Evolutionary conservation across 2,329 filamentous ascomycete species (phyloP), one percentile per base, ranked within the genome.

Genomic region (Botrytis porri): DNA sequence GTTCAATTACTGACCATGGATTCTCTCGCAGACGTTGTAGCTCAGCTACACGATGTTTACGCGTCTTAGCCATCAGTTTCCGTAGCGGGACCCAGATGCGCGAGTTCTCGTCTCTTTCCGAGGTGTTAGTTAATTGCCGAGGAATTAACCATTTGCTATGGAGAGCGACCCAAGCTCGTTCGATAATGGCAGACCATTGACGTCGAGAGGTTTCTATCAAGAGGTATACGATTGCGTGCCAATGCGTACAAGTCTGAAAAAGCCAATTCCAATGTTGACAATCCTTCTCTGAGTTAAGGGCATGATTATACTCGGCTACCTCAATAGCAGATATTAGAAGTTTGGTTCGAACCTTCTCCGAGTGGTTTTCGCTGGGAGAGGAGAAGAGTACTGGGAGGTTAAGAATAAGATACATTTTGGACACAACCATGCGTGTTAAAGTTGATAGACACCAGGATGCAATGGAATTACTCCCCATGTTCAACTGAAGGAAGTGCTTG

Each of bases 81-180:
- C 85, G 83, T 25, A 91, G 80, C 1, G 89, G 89, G 60, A 86
- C 85, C 89, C 89, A 92, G 0, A 90, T 80, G 80, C 87, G 86
- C 6, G 86, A 85, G 71, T 85, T 84, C 71, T 83, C 84, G 35
- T 82, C 80, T 37, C 71, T 71, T 37, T 78, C 74, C 1, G 78
- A 77, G 45, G 70, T 66, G 5, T 73, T 71, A 2, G 18, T 32
- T 6, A 64, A 32, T 20, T 64, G n/a, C 22, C 18, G 39, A 32
- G 75, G 73, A 20, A 75, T 77, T 14, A 75, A 61, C 76, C 76
- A 77, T 29, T 51, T 41, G 43, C 73, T 76, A n/a, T 83, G 79
- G 22, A 84, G 76, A 9, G 80, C 80, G 4, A 77, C 74, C 83
- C 82, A 84, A 9, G 81, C 82, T 35, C 81, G 75, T 62, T 83